Base-by-base conservation (phyloP, 345 rosid genomes). In the Streptanthus diversifolius region DNA sequence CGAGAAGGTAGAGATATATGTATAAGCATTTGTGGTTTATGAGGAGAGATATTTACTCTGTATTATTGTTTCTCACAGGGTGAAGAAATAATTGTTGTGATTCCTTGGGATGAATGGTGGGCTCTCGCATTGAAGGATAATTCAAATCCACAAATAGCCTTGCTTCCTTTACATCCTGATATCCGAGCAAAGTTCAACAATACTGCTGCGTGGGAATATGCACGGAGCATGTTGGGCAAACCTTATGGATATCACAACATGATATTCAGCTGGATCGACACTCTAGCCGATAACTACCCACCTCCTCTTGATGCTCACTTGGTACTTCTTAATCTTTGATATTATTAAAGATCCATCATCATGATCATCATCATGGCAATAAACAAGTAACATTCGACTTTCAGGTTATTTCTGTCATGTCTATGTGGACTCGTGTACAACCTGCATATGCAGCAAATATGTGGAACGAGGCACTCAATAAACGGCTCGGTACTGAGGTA, bases 291-390 rank as follows among this genome's bases (percentile, higher is more conserved):
- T 75, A 91, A 95, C 81, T 95, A 87, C 85, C 98, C 99, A 8
- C 99, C 99, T 55, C 99, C 97, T 70, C 90, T 95, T 77, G 99
- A 87, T 90, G 87, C 99, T 87, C 99, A 91, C 95, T 87, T 95
- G 95, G 95, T 93, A 93, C 68, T 69, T 66, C 25, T 12, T 56
- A 7, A 27, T 35, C 51, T 70, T 47, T 62, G n/a, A 33, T 63
- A 0, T 11, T 19, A 22, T 33, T n/a, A 3, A 39, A 43, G 14
- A 11, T 0, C 1, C 39, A 27, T 66, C 13, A 24, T 12, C 39
- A 7, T 39, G 15, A 44, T 61, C 63, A 63, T 29, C 59, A n/a
- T 9, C 32, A 8, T 45, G 29, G 58, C 0, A 33, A 12, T 73
- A 43, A 35, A 19, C 41, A 22, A 67, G 19, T 60, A 0, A 14